Conservation (phyloP, 768 basidiomycete genomes). For the Omphalotus guepiniiformis region DNA sequence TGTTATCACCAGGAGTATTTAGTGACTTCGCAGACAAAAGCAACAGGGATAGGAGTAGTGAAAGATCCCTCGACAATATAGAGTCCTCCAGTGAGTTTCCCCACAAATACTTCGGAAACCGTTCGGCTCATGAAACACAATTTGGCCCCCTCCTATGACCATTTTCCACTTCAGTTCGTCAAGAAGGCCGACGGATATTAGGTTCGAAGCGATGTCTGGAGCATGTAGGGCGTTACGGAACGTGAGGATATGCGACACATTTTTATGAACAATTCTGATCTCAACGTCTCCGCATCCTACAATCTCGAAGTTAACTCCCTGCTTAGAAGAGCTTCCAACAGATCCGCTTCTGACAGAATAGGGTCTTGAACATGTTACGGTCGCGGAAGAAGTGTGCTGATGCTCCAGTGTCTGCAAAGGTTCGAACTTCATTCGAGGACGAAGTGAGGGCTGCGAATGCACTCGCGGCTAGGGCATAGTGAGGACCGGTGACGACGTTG, state of each 20-base stretch:
- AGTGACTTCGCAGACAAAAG: background rate
- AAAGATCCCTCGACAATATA: background rate
- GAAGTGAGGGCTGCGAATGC: background rate
- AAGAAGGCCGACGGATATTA: constrained; percentile 8
- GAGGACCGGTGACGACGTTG: background rate
- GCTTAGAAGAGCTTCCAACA: background rate
- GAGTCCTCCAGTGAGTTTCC: background rate
- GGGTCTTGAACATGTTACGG: background rate
- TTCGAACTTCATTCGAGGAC: too few relatives aligned
- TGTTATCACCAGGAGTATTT: background rate
- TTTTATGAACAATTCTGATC: background rate
- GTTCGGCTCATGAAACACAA: background rate
- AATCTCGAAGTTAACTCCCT: background rate
- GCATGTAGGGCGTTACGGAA: constrained; percentile 11
- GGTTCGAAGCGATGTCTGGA: constrained; percentile 11
- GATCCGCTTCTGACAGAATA: background rate
- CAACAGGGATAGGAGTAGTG: background rate
- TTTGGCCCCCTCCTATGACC: background rate
- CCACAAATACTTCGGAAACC: background rate
- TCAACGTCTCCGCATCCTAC: constrained; percentile 4
- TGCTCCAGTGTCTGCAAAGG: constrained; percentile 12
- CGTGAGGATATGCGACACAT: background rate
- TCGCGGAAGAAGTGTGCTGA: constrained; percentile 8
- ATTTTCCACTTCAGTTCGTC: background rate
- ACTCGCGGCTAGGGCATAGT: background rate